Evolutionary conservation across 805 yeast genomes (phyloP).

Genomic region (Yarrowia bubula): DNA sequence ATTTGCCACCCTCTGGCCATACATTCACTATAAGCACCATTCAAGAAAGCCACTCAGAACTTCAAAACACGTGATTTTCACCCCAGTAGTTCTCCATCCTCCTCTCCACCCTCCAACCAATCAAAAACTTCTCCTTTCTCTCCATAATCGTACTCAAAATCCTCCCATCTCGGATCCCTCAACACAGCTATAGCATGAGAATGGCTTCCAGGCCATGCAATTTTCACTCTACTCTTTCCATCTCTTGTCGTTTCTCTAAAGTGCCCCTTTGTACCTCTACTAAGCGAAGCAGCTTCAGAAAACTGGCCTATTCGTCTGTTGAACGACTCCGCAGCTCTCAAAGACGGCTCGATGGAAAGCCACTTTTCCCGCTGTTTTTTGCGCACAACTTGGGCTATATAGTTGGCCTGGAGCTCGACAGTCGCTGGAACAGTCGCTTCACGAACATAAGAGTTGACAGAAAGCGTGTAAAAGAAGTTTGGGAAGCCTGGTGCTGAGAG

Average conservation of each 20-base stretch:
- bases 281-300: neutral
- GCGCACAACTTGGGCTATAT: constrained; percentile 11
- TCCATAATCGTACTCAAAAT: constrained; percentile 28
- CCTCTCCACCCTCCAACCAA: no score
- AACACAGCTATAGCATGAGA: constrained; percentile 27
- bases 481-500: constrained; percentile 27
- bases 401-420: constrained; percentile 17
- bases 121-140: neutral
- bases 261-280: neutral
- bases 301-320: constrained; percentile 12
- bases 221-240: constrained; percentile 4
- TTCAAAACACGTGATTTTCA: no score
- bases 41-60: no score
- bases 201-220: constrained; percentile 28
- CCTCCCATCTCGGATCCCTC: constrained; percentile 29
- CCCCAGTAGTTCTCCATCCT: no score
- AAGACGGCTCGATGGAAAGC: constrained; percentile 3
- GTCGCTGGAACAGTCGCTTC: constrained; percentile 19
- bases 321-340: constrained; percentile 18
- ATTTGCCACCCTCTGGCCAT: no score
- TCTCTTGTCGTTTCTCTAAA: constrained; percentile 1
- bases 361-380: constrained; percentile 25
- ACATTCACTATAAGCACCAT: no score
- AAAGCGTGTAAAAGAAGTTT: constrained; percentile 26
- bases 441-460: constrained; percentile 27